Base-by-base conservation (phyloP, 768 basidiomycete species). In the Cyclocybe cylindracea region DNA sequence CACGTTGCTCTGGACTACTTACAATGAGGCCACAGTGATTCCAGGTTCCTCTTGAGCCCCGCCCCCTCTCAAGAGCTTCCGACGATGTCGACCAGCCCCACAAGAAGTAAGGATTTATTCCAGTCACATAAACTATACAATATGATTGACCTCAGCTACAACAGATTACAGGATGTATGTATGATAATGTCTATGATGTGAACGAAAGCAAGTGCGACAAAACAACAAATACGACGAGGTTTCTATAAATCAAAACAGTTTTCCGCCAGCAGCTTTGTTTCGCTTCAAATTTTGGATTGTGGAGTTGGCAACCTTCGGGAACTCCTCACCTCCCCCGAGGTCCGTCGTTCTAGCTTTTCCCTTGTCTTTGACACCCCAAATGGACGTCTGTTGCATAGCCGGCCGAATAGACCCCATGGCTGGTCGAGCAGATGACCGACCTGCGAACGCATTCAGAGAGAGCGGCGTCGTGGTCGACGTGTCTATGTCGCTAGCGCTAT, bases 221-320 rank as follows among this genome's bases (percentile, higher is more conserved):
- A 39, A 32, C 34, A 52, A 34, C 36, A 55, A 45, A 44, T 14
- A 33, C 31, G n/a, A 39, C 10, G 7, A 44, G 9, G 38, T 10
- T 37, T 36, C 11, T 16, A 39, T 18, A 39, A 16, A 43, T 48
- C 39, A 54, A 43, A 55, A 54, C 41, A 49, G 50, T 51, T 61
- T 57, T 53, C 55, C 55, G 36, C 54, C 56, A 40, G 56, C 57
- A 18, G 44, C 54, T 36, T 58, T 61, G 18, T 49, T 56, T 46
- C 61, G 53, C 32, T 59, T 61, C 55, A 59, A 46, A 44, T 48
- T 51, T 29, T 59, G 51, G 18, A 51, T 50, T 24, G 49, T 38
- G n/a, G 50, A 40, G 16, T 51, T 50, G 13, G 49, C 41, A 32
- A 40, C 13, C 34, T 51, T 51, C 33, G 44, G 19, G 11, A 34